Conservation (phyloP, 805 yeast species). For the Myxozyma neglecta region DNA sequence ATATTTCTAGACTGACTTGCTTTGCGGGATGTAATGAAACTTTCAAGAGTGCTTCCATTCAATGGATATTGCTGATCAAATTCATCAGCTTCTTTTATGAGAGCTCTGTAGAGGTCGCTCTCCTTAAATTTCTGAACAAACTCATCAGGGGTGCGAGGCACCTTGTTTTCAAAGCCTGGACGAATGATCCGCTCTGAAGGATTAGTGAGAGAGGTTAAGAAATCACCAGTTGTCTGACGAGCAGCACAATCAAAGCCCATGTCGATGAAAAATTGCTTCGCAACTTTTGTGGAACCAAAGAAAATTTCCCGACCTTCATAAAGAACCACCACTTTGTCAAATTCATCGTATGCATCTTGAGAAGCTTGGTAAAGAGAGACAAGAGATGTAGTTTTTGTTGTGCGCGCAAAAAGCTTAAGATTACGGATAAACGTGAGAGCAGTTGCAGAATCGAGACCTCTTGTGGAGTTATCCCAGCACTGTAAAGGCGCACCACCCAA, state of each 20-base stretch:
- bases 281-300: conserved; percentile 50
- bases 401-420: conserved; percentile 54
- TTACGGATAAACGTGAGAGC: conserved; percentile 64
- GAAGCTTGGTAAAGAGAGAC: conserved; percentile 63
- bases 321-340: conserved; percentile 54
- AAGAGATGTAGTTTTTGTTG: conserved; percentile 54
- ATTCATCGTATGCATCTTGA: conserved; percentile 55
- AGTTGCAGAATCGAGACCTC: conserved; percentile 72
- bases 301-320: conserved; percentile 60
- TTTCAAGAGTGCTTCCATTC: conserved; percentile 34
- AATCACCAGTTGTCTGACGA: conserved; percentile 54
- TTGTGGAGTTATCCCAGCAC: conserved; percentile 69
- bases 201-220: conserved; percentile 42
- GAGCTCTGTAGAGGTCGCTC: conserved; percentile 45
- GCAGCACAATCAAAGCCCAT: conserved; percentile 60
- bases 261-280: conserved; percentile 50
- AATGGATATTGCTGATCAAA: conserved; percentile 29
- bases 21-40: conserved; percentile 38
- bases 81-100: conserved; percentile 49
- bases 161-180: conserved; percentile 49
- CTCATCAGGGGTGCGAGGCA: conserved; percentile 50
- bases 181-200: conserved; percentile 51
- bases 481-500: conserved; percentile 50
- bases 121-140: conserved; percentile 49
- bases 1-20: conserved; percentile 44